phyloP scores from a whole-genome alignment of 345 rosid genomes.

The Brassica cretica region DNA sequence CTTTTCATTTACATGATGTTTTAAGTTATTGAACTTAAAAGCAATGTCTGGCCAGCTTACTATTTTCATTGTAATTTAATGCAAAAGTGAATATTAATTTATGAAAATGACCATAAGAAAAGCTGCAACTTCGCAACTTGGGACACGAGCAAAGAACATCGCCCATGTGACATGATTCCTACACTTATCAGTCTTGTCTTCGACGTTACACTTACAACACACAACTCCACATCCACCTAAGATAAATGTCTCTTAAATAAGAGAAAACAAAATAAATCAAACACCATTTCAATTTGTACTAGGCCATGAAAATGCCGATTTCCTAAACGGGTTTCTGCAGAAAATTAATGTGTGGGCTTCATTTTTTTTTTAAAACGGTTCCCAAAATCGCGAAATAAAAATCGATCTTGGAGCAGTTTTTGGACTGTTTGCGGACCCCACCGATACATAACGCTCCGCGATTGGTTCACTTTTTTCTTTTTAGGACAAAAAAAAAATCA shows the following conservation, averaged over 20 bases:
- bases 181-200: conserved; percentile 37
- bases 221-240: conserved; percentile 27
- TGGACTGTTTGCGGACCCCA: no score
- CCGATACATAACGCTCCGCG: no score
- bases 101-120: conserved; percentile 17
- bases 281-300: no score
- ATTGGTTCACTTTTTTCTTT: no score
- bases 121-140: conserved; percentile 40
- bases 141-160: conserved; percentile 35
- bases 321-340: no score
- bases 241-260: conserved; percentile 9
- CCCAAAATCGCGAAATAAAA: no score
- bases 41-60: neutral
- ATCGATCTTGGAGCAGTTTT: no score
- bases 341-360: no score
- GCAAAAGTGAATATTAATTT: conserved; percentile 7
- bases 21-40: neutral
- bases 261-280: neutral
- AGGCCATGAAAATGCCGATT: no score
- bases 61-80: neutral
- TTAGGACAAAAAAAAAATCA: no score
- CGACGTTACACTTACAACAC: conserved; percentile 26
- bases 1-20: neutral
- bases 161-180: conserved; percentile 42
- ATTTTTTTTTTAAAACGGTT: no score